phyloP scores from a whole-genome alignment of 2,329 filamentous ascomycete genomes.

The Cercospora sesami region DNA sequence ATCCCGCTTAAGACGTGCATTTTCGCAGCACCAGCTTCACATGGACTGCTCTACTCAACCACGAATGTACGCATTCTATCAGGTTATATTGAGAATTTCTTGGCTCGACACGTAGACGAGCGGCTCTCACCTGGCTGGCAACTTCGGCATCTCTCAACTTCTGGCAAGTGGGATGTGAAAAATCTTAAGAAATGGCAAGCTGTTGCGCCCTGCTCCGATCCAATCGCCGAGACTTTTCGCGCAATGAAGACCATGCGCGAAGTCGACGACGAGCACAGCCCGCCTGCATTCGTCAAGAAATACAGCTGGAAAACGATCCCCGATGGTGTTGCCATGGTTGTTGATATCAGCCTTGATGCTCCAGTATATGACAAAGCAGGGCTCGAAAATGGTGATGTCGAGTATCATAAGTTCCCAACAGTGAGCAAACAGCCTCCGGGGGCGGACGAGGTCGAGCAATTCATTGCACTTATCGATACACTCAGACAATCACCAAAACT shows the following conservation, averaged over 20 bases:
- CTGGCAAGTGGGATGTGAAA: constrained; percentile 97
- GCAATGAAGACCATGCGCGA: constrained; percentile 93
- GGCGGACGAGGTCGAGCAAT: constrained; percentile 59
- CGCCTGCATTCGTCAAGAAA: constrained; percentile 65
- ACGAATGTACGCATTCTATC: constrained; percentile 73
- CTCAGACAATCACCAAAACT: constrained; percentile 40
- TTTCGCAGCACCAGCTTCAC: constrained; percentile 74
- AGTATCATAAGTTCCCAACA: constrained; percentile 78
- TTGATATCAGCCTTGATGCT: constrained; percentile 88
- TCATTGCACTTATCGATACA: constrained; percentile 59
- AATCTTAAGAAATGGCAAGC: constrained; percentile 90
- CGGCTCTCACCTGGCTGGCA: constrained; percentile 87
- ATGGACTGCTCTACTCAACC: constrained; percentile 80
- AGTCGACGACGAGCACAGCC: constrained; percentile 79
- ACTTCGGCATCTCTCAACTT: constrained; percentile 79
- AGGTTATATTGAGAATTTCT: constrained; percentile 79
- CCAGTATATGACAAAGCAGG: constrained; percentile 79
- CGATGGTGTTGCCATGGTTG: constrained; percentile 51
- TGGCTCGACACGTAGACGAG: constrained; percentile 70
- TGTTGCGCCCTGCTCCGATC: constrained; percentile 38
- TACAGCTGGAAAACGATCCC: constrained; percentile 63
- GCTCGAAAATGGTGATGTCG: constrained; percentile 47
- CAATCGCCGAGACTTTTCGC: constrained; percentile 77
- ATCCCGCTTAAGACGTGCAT: constrained; percentile 65
- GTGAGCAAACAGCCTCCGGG: constrained; percentile 86